Evolutionary conservation across 2,329 filamentous ascomycete species (phyloP).

Genomic region (Didymella lethalis): DNA sequence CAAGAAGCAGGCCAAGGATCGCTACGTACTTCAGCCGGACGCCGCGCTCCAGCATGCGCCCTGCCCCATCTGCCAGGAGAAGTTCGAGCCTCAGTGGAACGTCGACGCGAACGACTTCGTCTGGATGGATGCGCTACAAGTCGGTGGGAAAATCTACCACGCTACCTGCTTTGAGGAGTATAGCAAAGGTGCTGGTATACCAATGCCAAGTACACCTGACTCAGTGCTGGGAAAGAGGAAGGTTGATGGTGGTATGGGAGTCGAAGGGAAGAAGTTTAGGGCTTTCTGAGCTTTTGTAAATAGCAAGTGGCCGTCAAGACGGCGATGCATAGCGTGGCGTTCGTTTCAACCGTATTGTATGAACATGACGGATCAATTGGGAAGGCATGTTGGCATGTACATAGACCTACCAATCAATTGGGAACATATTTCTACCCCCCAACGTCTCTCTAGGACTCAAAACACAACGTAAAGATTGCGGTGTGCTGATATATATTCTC

Average conservation of each 20-base stretch:
- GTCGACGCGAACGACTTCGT: constrained; percentile 96
- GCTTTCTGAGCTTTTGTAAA: constrained; percentile 26
- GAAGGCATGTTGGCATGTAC: neutral
- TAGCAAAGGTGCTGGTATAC: constrained; percentile 43
- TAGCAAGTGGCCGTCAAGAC: neutral
- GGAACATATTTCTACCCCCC: neutral
- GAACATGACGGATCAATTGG: too few relatives aligned
- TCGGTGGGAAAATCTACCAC: constrained; percentile 84
- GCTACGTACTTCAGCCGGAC: constrained; percentile 85
- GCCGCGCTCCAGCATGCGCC: constrained; percentile 75
- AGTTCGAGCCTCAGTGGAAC: constrained; percentile 90
- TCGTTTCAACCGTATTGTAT: constrained; percentile 1
- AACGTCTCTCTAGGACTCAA: neutral
- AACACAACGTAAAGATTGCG: too few relatives aligned
- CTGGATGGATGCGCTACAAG: constrained; percentile 85
- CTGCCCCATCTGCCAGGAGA: constrained; percentile 95
- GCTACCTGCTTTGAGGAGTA: constrained; percentile 84
- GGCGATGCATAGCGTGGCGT: constrained; percentile 30
- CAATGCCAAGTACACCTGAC: constrained; percentile 47
- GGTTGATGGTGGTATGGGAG: constrained; percentile 35
- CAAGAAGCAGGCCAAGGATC: constrained; percentile 65
- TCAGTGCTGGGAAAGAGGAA: constrained; percentile 50
- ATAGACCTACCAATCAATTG: constrained; percentile 1
- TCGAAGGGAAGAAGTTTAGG: constrained; percentile 45
- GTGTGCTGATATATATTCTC: too few relatives aligned